These are phyloP conservation scores for Citrus mangshanensis DNA, from an alignment of 345 rosid species.

Conservation along the genomic window DNA sequence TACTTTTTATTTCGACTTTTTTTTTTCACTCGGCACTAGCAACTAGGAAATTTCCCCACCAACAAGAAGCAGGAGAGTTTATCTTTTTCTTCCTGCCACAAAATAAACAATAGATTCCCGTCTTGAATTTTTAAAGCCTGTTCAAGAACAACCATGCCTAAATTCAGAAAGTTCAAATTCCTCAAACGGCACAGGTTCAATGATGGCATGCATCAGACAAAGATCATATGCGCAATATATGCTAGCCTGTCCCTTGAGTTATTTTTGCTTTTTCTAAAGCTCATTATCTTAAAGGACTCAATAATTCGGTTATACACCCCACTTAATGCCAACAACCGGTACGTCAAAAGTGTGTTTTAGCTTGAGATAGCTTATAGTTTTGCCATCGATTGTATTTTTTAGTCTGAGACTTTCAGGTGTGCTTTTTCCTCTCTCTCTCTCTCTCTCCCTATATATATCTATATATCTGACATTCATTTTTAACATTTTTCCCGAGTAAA, in stretches of 20 bases:
- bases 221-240: not conserved
- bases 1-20: not conserved
- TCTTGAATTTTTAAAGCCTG: conserved; percentile 15
- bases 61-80: not conserved
- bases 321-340: not conserved
- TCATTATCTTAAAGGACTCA: conserved; percentile 21
- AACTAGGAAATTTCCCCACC: not conserved
- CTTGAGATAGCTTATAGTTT: not conserved
- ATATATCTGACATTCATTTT: no score
- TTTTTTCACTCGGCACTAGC: not conserved
- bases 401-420: not conserved
- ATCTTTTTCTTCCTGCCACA: conserved; percentile 26
- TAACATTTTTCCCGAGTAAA: not conserved
- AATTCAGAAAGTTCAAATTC: conserved; percentile 7
- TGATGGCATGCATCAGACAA: conserved; percentile 24
- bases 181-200: conserved; percentile 10
- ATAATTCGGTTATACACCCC: conserved; percentile 28
- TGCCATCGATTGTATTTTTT: not conserved
- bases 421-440: no score
- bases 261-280: conserved; percentile 24
- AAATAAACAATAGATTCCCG: conserved; percentile 22
- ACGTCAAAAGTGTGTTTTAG: conserved; percentile 7
- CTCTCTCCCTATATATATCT: no score
- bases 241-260: conserved; percentile 27
- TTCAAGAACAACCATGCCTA: not conserved